Evolutionary conservation across 768 basidiomycete genomes (phyloP).

Genomic region (Boletus subcaerulescens): DNA sequence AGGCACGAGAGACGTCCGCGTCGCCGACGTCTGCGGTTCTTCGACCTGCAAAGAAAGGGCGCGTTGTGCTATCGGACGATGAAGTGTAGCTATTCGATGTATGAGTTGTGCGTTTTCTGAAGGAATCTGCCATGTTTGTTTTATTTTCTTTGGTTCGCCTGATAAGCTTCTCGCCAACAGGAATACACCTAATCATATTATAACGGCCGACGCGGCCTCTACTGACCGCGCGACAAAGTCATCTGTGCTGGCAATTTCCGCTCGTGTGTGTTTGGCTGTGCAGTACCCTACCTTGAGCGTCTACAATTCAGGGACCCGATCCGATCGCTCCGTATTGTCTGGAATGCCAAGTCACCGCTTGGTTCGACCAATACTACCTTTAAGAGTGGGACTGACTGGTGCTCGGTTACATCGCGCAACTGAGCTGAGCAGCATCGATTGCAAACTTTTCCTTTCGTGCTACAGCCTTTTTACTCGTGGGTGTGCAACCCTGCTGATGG

Average conservation of each 20-base stretch:
- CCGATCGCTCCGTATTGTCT: slow-evolving; percentile 13
- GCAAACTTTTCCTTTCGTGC: neutral
- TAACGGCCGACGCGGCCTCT: neutral
- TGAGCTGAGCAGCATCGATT: slow-evolving; percentile 1
- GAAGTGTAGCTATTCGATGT: slow-evolving; percentile 24
- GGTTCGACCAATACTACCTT: neutral
- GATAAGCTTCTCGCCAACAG: slow-evolving; percentile 9
- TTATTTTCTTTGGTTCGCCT: neutral
- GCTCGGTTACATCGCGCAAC: neutral
- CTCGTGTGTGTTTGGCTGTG: slow-evolving; percentile 7
- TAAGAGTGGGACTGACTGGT: neutral
- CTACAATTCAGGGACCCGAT: slow-evolving; percentile 9
- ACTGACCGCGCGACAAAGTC: neutral
- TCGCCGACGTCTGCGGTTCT: slow-evolving; percentile 6
- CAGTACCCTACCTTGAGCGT: neutral
- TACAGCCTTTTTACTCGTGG: slow-evolving; percentile 14
- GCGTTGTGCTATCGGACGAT: slow-evolving; percentile 40
- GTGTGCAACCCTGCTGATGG: slow-evolving; percentile 11
- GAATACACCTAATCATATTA: neutral
- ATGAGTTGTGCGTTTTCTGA: slow-evolving; percentile 5
- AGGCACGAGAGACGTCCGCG: neutral
- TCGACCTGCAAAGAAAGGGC: slow-evolving; percentile 25
- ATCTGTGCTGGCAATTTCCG: neutral
- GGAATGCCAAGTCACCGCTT: slow-evolving; percentile 13
- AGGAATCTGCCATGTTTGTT: neutral